Evolutionary conservation across 2,329 filamentous ascomycete species (phyloP), one percentile per base, ranked within the genome.

Genomic region (Penicillium griseofulvum): DNA sequence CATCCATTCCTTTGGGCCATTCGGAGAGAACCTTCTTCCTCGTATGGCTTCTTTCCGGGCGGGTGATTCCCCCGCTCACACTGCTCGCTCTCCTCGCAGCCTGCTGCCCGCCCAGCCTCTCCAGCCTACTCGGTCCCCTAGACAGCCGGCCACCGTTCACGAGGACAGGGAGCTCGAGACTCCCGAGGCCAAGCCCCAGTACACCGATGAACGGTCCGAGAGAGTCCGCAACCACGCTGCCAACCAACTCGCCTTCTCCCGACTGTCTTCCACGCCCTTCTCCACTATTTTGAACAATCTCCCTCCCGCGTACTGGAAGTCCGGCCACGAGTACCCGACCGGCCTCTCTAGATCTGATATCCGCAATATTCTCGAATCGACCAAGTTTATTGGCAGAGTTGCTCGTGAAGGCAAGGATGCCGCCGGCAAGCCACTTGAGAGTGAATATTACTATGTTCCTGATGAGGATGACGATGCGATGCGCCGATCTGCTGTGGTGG

Each of bases 391-490:
- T 60, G 94, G 94, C 44, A 88, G 94, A 72, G 96, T 99, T 65
- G 81, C 83, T 49, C 87, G 94, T 37, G 87, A 93, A 71, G 94
- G 94, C 69, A 99, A 97, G 74, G 94, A 99, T 70, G 94, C 94
- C 5, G 93, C 94, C 0, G 94, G 94, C 63, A 94, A 97, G 77
- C 78, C 87, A 7, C 83, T 99, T 1, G 93, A 99, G 80, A 95
- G 90, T 78, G 92, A 99, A 73, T 97, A 95, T 73, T 97, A 97
- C 76, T 99, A 99, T 69, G 81, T 97, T 8, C 89, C 92, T 0
- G 93, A 97, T 72, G 82, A 86, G 67, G 94, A 99, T 70, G 79
- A 82, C 2, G 91, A 97, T 69, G 83, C 87, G 60, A 84, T 88
- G 69, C 84, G 93, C 56, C 85, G 89, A 49, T 83, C 90, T 51